Evolutionary conservation across 805 yeast species (phyloP), one percentile per base, ranked within the genome.

Genomic region (Starmerella apicola): DNA sequence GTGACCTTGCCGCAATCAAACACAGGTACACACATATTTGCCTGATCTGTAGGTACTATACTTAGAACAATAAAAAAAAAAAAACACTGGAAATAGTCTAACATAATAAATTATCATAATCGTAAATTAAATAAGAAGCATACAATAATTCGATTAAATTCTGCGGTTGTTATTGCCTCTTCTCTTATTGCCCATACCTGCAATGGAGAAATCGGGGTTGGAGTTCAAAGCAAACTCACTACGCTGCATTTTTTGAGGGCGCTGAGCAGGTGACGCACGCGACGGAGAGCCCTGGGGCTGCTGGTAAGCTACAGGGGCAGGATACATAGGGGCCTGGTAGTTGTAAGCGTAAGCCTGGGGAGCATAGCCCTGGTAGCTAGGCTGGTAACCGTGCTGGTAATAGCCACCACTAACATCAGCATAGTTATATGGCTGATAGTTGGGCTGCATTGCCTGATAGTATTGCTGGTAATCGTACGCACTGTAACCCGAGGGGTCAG

Each of bases 161-260:
- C 24, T 9, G 7, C 16, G 25, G 25, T 32, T 20, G 5, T 16
- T 12, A 10, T 12, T 13, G 7, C 22, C 8, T 10, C 44, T 42
- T 9, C 44, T 38, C 23, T 32, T 33, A 23, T 26, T 34, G 22
- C 44, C 37, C 28, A 33, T 19, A 5, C 27, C 39, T 29, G 50
- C 52, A 1, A 51, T 16, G 9, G 48, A 42, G 39, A 51, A 51
- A 38, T 51, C 54, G 2, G 54, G 54, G 33, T 51, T 51, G 34
- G 25, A 38, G 20, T 39, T 42, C 30, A 51, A 35, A 5, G 46
- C 52, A 7, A 51, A 22, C 15, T 51, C 54, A 31, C 52, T 49
- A 8, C 41, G 34, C 26, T 37, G 37, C 30, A 32, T 21, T 17
- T 32, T 25, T 26, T n/a, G 34, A 2, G 32, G 21, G 16, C 27